Base-by-base conservation (phyloP, 2,329 filamentous ascomycete genomes). In the Venturia oleaginea region DNA sequence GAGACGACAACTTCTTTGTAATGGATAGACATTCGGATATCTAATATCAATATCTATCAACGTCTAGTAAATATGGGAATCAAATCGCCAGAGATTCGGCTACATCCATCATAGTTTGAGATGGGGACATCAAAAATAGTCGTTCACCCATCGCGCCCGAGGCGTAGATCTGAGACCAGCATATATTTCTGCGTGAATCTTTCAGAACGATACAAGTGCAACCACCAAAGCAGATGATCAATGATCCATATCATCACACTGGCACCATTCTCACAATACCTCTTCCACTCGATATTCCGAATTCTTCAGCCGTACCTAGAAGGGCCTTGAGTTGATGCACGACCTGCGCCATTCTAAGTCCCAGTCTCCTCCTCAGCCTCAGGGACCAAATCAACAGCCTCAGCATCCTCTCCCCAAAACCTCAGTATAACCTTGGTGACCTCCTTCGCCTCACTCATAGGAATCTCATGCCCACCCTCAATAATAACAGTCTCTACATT, bases 401-500 rank as follows among this genome's bases (percentile, higher is more conserved):
- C 42, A 57, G 17, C 60, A 27, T 59, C 38, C 27, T 62, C 64
- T 15, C 55, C 62, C 77, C 77, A 79, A 70, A 78, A 76, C 19
- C 76, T 74, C 61, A 73, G 70, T 46, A 85, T 79, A n/a, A 75
- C 73, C n/a, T 78, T 73, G 0, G 84, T 85, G 64, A 90, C 80
- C 64, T 85, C 81, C 11, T 78, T 76, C 2, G 83, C 84, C 64
- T 81, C 81, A 15, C 83, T 83, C 67, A 90, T 85, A 0, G 85
- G 86, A 66, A 91, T 77, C 70, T 91, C 88, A 71, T 92, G 89
- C 0, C 87, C 88, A 4, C 83, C 86, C 30, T 84, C 79, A 19
- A 90, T 70, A 30, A 83, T 75, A 51, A 80, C 76, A 61, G 86
- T 80, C 65, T 83, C 78, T 3, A 87, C 80, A 64, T 87, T 84